These are phyloP conservation scores for Dalbergia cochinchinensis DNA, from an alignment of 306 rosid genomes.

Conservation along the genomic window DNA sequence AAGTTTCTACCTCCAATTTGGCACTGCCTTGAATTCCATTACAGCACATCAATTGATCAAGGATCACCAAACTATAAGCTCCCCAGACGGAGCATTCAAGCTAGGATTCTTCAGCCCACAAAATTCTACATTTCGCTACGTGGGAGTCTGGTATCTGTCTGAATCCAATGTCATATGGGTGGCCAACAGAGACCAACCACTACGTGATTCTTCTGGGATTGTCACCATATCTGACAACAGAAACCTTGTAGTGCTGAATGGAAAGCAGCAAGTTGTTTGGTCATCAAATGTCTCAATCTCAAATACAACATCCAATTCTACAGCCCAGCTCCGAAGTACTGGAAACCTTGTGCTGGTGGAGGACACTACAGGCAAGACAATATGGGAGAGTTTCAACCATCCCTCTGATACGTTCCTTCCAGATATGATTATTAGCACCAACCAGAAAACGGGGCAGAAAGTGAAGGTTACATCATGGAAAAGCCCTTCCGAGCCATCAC, in stretches of 20 bases:
- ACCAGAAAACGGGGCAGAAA: conserved; percentile 17
- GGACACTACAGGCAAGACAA: neutral
- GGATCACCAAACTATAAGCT: conserved; percentile 29
- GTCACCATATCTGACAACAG: conserved; percentile 37
- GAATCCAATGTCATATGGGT: conserved; percentile 48
- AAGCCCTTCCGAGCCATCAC: conserved; percentile 44
- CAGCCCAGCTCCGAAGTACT: conserved; percentile 27
- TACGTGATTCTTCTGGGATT: conserved; percentile 41
- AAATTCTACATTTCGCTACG: conserved; percentile 40
- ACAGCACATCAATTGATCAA: neutral
- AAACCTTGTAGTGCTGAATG: conserved; percentile 45
- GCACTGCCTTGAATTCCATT: neutral
- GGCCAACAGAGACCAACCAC: conserved; percentile 50
- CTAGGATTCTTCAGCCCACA: conserved; percentile 61
- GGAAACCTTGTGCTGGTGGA: conserved; percentile 58
- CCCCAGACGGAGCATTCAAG: neutral
- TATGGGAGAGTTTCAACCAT: conserved; percentile 58
- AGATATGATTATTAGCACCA: conserved; percentile 21
- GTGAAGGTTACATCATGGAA: conserved; percentile 39
- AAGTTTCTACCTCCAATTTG: neutral
- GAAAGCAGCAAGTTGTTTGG: conserved; percentile 39
- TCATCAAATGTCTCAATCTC: conserved; percentile 52
- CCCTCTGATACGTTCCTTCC: conserved; percentile 39
- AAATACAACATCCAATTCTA: conserved; percentile 5
- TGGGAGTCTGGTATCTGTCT: conserved; percentile 54